Percentiles rank a stretch among this genome's conserved stretches.
phyloP scores from a whole-genome alignment of 345 rosid genomes.

The Cardamine chenopodiifolia region DNA sequence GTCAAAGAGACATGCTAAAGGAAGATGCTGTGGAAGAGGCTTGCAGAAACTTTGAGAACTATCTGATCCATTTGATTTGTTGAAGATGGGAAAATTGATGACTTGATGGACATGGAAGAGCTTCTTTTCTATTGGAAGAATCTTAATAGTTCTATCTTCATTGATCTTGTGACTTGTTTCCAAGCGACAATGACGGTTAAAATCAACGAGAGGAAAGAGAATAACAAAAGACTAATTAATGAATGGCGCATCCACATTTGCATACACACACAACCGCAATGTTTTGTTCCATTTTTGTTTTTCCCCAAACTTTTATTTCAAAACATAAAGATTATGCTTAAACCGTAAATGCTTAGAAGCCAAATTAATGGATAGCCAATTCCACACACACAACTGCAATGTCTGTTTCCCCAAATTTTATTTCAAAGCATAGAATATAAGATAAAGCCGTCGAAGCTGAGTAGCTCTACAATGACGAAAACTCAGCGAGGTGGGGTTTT shows the following conservation, averaged over 20 bases:
- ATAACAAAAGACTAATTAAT: no score
- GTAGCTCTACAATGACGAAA: background rate
- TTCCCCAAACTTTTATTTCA: background rate
- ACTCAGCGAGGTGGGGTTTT: no score
- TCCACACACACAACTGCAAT: background rate
- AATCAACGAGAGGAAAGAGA: background rate
- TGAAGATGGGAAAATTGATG: constrained; percentile 69
- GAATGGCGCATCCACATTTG: no score
- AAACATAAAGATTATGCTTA: background rate
- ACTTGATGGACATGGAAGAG: constrained; percentile 76
- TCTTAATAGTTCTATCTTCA: constrained; percentile 67
- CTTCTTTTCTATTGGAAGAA: constrained; percentile 74
- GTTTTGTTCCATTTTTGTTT: background rate
- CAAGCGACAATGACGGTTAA: background rate
- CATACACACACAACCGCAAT: background rate
- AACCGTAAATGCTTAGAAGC: background rate
- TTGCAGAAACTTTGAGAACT: constrained; percentile 80
- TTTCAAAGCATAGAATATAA: background rate
- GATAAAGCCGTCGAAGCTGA: background rate
- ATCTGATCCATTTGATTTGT: constrained; percentile 75
- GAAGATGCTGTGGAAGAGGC: constrained; percentile 61
- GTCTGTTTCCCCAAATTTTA: no score
- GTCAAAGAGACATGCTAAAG: constrained; percentile 13
- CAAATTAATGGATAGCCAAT: background rate
- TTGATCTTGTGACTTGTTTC: constrained; percentile 58